Conservation (phyloP, 345 rosid genomes). For the Gossypium turneri region DNA sequence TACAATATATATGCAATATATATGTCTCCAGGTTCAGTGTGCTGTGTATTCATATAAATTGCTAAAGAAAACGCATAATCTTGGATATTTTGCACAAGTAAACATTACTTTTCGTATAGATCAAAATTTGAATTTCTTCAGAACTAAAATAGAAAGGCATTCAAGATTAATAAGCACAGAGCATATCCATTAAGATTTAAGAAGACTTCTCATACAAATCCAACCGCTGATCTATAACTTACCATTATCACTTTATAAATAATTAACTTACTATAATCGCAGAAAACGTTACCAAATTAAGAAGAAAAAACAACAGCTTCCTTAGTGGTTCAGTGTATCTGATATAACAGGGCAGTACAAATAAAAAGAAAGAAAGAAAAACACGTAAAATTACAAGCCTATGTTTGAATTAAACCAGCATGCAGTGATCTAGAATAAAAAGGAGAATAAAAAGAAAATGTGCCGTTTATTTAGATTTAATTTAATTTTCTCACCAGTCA, state of each 20-base stretch:
- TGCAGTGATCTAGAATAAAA: background rate
- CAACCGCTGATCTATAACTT: background rate
- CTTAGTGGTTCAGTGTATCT: background rate
- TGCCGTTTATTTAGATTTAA: background rate
- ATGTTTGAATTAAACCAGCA: background rate
- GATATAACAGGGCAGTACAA: background rate
- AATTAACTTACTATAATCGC: background rate
- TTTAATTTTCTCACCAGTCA: conserved; percentile 5
- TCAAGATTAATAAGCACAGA: background rate
- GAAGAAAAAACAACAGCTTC: background rate
- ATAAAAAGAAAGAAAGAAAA: background rate
- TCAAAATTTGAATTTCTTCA: background rate
- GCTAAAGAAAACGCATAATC: background rate
- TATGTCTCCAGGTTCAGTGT: too few species aligned
- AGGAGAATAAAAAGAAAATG: background rate
- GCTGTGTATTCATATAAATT: too few species aligned
- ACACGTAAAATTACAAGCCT: background rate
- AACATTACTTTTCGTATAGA: background rate
- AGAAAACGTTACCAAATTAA: background rate
- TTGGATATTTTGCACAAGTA: background rate
- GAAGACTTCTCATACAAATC: background rate
- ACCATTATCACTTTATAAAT: background rate
- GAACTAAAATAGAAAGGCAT: background rate
- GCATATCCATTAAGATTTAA: background rate
- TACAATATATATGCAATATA: too few species aligned